Evolutionary conservation across 2,329 filamentous ascomycete genomes (phyloP).

Genomic region (Rhynchosporium agropyri): DNA sequence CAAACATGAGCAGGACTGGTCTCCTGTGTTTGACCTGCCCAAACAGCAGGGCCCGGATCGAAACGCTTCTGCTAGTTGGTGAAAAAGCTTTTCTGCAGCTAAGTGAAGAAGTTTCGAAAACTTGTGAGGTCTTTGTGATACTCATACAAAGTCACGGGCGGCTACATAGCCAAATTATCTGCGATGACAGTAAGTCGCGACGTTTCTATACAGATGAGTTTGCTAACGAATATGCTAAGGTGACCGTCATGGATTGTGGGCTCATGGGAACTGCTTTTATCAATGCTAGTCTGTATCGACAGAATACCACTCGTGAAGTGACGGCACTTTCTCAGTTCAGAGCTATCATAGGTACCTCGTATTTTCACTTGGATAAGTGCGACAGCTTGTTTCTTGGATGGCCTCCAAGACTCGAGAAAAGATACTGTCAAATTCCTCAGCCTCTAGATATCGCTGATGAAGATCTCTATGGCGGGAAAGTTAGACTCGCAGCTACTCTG

Average conservation of each 20-base stretch:
- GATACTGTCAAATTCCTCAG: slow-evolving; percentile 19
- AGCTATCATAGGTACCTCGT: slow-evolving; percentile 1
- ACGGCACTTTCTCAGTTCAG: slow-evolving; percentile 13
- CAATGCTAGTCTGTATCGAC: slow-evolving; percentile 16
- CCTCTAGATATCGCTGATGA: slow-evolving; percentile 24
- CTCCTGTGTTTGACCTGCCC: slow-evolving; percentile 14
- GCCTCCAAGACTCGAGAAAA: slow-evolving; percentile 20
- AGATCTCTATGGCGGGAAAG: slow-evolving; percentile 15
- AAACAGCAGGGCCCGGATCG: slow-evolving; percentile 14
- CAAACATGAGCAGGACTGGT: slow-evolving; percentile 20
- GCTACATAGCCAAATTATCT: slow-evolving; percentile 20
- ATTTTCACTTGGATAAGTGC: slow-evolving; percentile 19
- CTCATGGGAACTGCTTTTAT: slow-evolving; percentile 15
- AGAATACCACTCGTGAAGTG: not conserved
- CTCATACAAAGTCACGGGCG: slow-evolving; percentile 18
- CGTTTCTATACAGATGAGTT: not conserved
- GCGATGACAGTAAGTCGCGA: slow-evolving; percentile 22
- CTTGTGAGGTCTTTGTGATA: slow-evolving; percentile 13
- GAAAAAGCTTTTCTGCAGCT: slow-evolving; percentile 14
- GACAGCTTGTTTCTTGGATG: slow-evolving; percentile 20
- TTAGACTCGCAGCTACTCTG: slow-evolving; percentile 4
- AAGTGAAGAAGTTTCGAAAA: slow-evolving; percentile 8
- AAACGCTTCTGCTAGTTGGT: slow-evolving; percentile 10
- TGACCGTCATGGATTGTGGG: slow-evolving; percentile 19
- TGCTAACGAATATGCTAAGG: not conserved